Evolutionary conservation across 305 asterid genomes (phyloP).

Genomic region (Solanum chacoense): DNA sequence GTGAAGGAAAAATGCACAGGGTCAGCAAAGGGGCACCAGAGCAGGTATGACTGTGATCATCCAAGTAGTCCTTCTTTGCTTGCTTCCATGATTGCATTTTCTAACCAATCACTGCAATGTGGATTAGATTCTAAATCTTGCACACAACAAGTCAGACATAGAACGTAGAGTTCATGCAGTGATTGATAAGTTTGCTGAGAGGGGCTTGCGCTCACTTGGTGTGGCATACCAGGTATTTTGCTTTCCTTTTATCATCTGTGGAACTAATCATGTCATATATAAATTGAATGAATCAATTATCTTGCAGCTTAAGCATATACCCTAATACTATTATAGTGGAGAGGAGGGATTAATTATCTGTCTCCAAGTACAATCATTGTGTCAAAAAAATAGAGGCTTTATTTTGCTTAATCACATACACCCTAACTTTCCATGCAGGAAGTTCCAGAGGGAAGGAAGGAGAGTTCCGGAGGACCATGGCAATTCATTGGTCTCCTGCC

Average conservation of each 20-base stretch:
- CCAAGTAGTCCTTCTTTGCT: neutral
- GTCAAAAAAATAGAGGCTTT: neutral
- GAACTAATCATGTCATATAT: neutral
- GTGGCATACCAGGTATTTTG: constrained; percentile 33
- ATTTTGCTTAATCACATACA: neutral
- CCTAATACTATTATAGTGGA: neutral
- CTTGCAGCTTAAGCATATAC: neutral
- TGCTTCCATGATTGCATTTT: neutral
- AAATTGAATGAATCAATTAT: neutral
- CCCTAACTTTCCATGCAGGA: constrained; percentile 9
- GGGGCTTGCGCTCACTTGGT: constrained; percentile 39
- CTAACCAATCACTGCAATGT: neutral
- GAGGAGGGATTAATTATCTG: neutral
- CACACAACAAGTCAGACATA: constrained; percentile 32
- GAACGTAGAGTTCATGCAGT: constrained; percentile 37
- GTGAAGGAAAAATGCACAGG: constrained; percentile 35
- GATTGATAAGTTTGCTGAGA: constrained; percentile 43
- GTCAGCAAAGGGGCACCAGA: constrained; percentile 46
- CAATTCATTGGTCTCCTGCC: constrained; percentile 39
- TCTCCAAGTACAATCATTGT: neutral
- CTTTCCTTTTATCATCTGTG: neutral
- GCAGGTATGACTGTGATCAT: constrained; percentile 17
- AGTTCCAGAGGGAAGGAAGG: constrained; percentile 36
- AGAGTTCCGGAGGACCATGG: constrained; percentile 44
- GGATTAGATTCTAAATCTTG: constrained; percentile 29